phyloP scores from a whole-genome alignment of 2,329 filamentous ascomycete genomes.

The Scedosporium apiospermum region DNA sequence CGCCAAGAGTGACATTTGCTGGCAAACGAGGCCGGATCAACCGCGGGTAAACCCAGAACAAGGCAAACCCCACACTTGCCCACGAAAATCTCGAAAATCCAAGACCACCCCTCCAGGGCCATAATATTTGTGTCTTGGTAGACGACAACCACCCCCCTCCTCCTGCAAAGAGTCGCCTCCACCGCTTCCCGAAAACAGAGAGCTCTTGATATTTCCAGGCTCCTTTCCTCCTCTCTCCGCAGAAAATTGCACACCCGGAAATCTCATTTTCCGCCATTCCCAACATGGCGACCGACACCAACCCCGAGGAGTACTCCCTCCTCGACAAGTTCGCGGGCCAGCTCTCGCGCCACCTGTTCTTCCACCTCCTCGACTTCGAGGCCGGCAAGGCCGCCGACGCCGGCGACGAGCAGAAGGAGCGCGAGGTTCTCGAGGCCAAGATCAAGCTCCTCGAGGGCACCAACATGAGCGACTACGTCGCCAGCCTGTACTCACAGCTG shows the following conservation, averaged over 20 bases:
- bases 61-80: background rate
- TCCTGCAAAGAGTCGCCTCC: background rate
- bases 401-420: conserved; percentile 45
- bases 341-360: conserved; percentile 93
- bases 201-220: background rate
- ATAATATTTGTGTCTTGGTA: background rate
- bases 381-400: conserved; percentile 73
- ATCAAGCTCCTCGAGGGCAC: conserved; percentile 92
- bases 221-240: too few relatives aligned
- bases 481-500: conserved; percentile 82
- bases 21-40: background rate
- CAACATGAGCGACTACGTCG: conserved; percentile 98
- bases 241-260: too few relatives aligned
- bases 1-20: background rate
- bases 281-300: conserved; percentile 10
- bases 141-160: background rate
- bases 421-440: conserved; percentile 74
- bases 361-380: conserved; percentile 89
- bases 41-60: background rate
- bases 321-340: conserved; percentile 67
- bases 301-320: conserved; percentile 10
- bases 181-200: background rate
- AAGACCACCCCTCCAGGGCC: conserved; percentile 4
- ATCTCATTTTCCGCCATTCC: background rate
- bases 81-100: conserved; percentile 5